These are phyloP conservation scores for Periconia sp. DNA, from an alignment of 2,329 filamentous ascomycete genomes.

Conservation along the genomic window DNA sequence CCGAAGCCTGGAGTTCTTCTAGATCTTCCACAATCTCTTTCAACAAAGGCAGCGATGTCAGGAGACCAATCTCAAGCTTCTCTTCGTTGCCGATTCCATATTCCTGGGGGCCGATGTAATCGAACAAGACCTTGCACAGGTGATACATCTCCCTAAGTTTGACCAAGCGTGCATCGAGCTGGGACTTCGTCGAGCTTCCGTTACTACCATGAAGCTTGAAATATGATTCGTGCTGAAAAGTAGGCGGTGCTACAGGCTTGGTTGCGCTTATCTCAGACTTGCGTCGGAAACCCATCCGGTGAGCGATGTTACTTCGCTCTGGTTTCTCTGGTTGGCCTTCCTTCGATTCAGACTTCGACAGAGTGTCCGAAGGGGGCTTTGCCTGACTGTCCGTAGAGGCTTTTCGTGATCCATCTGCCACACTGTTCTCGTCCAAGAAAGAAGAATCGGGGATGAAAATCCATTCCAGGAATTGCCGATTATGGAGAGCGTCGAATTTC, in stretches of 20 bases:
- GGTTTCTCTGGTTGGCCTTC: slow-evolving; percentile 45
- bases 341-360: slow-evolving; percentile 26
- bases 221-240: slow-evolving; percentile 63
- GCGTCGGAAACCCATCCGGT: slow-evolving; percentile 56
- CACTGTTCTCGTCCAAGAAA: slow-evolving; percentile 67
- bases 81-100: slow-evolving; percentile 95
- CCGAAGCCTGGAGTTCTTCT: slow-evolving; percentile 94
- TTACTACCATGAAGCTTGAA: slow-evolving; percentile 87
- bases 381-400: slow-evolving; percentile 25
- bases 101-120: slow-evolving; percentile 97
- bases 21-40: slow-evolving; percentile 97
- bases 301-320: slow-evolving; percentile 43
- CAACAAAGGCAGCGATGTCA: slow-evolving; percentile 89
- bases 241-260: slow-evolving; percentile 24
- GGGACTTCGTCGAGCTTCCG: slow-evolving; percentile 63
- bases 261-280: slow-evolving; percentile 47
- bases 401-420: slow-evolving; percentile 39
- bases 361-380: slow-evolving; percentile 34
- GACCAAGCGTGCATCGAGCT: slow-evolving; percentile 80
- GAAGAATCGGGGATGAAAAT: slow-evolving; percentile 85
- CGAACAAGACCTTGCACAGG: slow-evolving; percentile 90
- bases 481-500: slow-evolving; percentile 98
- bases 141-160: slow-evolving; percentile 92
- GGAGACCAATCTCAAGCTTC: slow-evolving; percentile 95
- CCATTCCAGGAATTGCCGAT: slow-evolving; percentile 95